Evolutionary conservation across 441 rosid genomes (phyloP).

Genomic region (Gossypium davidsonii): DNA sequence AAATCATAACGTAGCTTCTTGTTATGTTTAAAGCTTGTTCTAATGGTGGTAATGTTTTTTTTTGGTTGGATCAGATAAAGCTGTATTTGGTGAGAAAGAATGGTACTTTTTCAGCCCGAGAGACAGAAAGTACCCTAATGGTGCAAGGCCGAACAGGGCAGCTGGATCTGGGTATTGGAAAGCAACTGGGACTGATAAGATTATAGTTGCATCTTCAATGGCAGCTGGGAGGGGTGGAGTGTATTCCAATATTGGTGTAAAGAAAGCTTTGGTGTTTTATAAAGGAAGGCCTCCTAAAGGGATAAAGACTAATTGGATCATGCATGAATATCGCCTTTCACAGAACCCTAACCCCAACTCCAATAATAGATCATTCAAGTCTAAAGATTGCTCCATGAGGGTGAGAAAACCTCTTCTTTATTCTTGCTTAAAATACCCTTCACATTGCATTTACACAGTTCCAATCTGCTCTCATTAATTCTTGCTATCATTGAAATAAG

Average conservation of each 20-base stretch:
- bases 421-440: neutral
- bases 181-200: conserved; percentile 90
- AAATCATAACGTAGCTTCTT: too few relatives aligned
- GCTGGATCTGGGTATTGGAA: conserved; percentile 96
- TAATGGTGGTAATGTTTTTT: neutral
- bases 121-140: conserved; percentile 92
- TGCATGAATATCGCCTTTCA: conserved; percentile 88
- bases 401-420: conserved; percentile 26
- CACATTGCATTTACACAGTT: neutral
- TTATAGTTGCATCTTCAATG: conserved; percentile 40
- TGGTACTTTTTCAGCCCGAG: conserved; percentile 98
- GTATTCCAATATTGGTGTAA: conserved; percentile 68
- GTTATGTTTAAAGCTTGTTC: too few relatives aligned
- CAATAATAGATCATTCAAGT: conserved; percentile 25
- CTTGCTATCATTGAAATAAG: neutral
- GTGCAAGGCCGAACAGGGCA: conserved; percentile 91
- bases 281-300: conserved; percentile 92
- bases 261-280: conserved; percentile 92
- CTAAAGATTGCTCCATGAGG: conserved; percentile 81
- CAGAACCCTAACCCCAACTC: conserved; percentile 28
- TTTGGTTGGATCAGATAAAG: conserved; percentile 38
- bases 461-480: neutral
- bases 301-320: conserved; percentile 86
- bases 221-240: conserved; percentile 15
- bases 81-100: conserved; percentile 85